These are phyloP conservation scores for Rosa hybrid DNA, from an alignment of 331 rosid species.

Conservation along the genomic window DNA sequence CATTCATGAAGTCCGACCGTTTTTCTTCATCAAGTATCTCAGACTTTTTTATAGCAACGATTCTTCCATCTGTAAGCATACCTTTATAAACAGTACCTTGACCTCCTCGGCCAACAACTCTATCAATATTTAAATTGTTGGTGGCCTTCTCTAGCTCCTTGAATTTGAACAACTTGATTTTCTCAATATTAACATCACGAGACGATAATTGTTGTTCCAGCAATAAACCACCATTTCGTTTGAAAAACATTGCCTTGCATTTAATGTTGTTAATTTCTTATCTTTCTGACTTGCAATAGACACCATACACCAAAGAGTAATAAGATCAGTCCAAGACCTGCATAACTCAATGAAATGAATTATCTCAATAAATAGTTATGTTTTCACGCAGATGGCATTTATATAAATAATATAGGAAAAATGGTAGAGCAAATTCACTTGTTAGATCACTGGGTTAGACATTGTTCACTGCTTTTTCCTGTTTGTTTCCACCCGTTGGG, in stretches of 20 bases:
- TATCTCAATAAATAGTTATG: too few relatives aligned
- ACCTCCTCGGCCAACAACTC: slow-evolving; percentile 33
- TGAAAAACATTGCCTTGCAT: slow-evolving; percentile 7
- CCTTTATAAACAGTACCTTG: slow-evolving; percentile 39
- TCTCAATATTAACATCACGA: slow-evolving; percentile 8
- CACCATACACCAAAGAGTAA: background rate
- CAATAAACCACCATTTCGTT: slow-evolving; percentile 27
- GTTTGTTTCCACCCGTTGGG: too few relatives aligned
- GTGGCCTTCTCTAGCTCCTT: slow-evolving; percentile 32
- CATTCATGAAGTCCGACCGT: too few relatives aligned
- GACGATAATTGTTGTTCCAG: slow-evolving; percentile 21
- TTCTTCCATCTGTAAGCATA: slow-evolving; percentile 33
- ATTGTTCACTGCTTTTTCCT: too few relatives aligned
- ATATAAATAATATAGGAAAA: too few relatives aligned
- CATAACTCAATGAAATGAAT: background rate
- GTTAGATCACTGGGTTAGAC: too few relatives aligned
- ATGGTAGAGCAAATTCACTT: too few relatives aligned
- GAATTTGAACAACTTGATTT: slow-evolving; percentile 25
- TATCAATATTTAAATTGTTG: background rate
- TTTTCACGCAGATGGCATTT: too few relatives aligned
- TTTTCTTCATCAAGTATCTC: too few relatives aligned
- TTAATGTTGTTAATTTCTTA: background rate
- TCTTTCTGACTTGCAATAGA: slow-evolving; percentile 5
- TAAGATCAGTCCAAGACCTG: slow-evolving; percentile 15
- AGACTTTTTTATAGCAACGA: slow-evolving; percentile 30